phyloP scores from a whole-genome alignment of 495 filamentous ascomycete species.

The Trichoderma reesei region DNA sequence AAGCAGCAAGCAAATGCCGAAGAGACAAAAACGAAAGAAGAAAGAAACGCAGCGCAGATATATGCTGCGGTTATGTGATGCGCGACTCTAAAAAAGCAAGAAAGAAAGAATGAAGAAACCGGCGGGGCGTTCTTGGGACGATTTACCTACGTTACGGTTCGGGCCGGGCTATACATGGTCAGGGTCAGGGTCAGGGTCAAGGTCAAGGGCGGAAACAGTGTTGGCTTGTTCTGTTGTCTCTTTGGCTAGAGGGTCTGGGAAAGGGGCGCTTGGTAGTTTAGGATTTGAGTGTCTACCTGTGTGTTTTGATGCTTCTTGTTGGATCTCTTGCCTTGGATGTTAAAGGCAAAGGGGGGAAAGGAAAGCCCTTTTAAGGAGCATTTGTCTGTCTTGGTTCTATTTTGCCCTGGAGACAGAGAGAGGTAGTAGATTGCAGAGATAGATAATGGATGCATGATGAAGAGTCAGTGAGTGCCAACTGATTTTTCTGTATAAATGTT shows the following conservation, averaged over 20 bases:
- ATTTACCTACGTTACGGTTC: background rate
- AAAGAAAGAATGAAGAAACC: background rate
- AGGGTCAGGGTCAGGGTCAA: background rate
- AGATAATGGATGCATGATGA: too few relatives aligned
- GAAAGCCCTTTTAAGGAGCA: background rate
- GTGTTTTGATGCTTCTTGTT: background rate
- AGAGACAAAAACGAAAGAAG: background rate
- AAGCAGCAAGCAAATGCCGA: background rate
- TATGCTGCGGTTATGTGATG: background rate
- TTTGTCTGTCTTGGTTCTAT: background rate
- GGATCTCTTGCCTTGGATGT: background rate
- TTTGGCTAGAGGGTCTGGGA: slow-evolving; percentile 6
- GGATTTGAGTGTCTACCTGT: background rate
- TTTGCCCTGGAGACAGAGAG: too few relatives aligned
- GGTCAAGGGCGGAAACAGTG: too few relatives aligned
- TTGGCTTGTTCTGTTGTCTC: background rate
- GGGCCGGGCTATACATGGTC: background rate
- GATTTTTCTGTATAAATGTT: too few relatives aligned
- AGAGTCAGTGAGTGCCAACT: too few relatives aligned
- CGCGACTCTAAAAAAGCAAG: background rate
- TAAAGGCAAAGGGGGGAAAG: background rate
- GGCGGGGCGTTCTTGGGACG: slow-evolving; percentile 1
- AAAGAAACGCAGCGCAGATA: background rate
- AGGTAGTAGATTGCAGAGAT: too few relatives aligned
- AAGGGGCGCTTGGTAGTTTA: background rate